Evolutionary conservation across 2,329 filamentous ascomycete genomes (phyloP), one percentile per base, ranked within the genome.

Genomic region (Karstenula rhodostoma): DNA sequence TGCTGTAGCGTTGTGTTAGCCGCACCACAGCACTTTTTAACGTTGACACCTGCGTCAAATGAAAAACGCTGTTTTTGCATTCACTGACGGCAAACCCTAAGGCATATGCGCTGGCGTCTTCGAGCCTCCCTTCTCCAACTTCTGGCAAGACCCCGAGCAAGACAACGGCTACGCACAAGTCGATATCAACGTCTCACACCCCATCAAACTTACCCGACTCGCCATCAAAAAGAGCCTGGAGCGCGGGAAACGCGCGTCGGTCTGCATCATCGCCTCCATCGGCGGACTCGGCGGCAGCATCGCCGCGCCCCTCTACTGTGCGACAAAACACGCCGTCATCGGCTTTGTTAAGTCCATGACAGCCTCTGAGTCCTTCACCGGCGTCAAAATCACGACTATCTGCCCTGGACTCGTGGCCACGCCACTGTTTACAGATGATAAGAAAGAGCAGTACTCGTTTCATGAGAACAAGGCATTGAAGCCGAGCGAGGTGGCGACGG

Each of bases 31-130:
- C 29, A 32, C 8, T 10, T 9, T 32, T 5, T 32, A 2, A 32
- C 29, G 4, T 32, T 9, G 12, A 6, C 29, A 6, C 29, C 29
- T 32, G 29, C 29, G 29, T 32, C 27, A 5, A 6, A 10, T 23
- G 2, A 9, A 29, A 8, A 12, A 10, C n/a, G 23, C 7, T 44
- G 19, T 4, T 22, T 23, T 19, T 4, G 9, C 19, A 44, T 3
- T 4, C 3, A 44, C 19, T 44, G 42, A 44, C 42, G 12, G 7
- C 2, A 4, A 44, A 23, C 13, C n/a, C 19, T 10, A 19, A 47
- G 72, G 68, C 8, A 73, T 74, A 32, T 74, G 73, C 48, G 73
- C 73, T 3, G 73, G 72, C 4, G 46, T 75, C 0, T 75, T 75
- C 50, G 72, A 74, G 23, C 71, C 73, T 2, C 59, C 68, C 0